Conservation (phyloP, 1,284 basidiomycete species). For the Trametes sp. region DNA sequence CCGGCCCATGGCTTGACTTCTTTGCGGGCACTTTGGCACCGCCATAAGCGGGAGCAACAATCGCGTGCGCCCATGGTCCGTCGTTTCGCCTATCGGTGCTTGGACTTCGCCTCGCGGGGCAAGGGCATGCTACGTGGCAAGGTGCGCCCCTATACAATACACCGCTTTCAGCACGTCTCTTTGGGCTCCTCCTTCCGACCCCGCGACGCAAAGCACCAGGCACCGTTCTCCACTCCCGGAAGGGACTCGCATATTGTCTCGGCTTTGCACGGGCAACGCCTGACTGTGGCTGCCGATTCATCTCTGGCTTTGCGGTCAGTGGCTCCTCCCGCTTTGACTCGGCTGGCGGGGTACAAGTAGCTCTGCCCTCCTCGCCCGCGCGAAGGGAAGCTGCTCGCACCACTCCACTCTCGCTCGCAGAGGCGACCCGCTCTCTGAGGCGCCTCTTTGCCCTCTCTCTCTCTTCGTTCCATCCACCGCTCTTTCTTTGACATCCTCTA, state of each 20-base stretch:
- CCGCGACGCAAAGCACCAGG: not conserved
- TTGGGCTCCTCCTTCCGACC: not conserved
- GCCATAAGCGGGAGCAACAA: not conserved
- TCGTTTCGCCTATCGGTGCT: slow-evolving; percentile 2
- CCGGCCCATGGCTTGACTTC: too few relatives aligned
- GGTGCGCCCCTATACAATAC: not conserved
- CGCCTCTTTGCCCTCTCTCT: not conserved
- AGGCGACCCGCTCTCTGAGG: slow-evolving; percentile 1
- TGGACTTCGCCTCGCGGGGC: slow-evolving; percentile 5
- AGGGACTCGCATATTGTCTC: too few relatives aligned
- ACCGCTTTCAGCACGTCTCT: not conserved
- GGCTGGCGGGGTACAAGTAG: not conserved
- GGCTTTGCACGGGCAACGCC: not conserved
- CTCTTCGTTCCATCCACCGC: not conserved
- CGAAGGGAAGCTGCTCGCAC: slow-evolving; percentile 1
- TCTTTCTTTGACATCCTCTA: not conserved
- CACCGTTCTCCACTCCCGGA: not conserved
- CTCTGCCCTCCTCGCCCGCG: not conserved
- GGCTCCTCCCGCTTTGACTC: slow-evolving; percentile 7
- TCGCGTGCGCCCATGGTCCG: not conserved
- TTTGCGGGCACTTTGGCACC: not conserved
- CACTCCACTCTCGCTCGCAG: not conserved
- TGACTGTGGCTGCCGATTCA: not conserved
- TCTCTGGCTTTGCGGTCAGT: not conserved
- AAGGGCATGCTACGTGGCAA: slow-evolving; percentile 2